These are phyloP conservation scores for Pisolithus thermaeus DNA, from an alignment of 1,284 basidiomycete species.

Conservation along the genomic window DNA sequence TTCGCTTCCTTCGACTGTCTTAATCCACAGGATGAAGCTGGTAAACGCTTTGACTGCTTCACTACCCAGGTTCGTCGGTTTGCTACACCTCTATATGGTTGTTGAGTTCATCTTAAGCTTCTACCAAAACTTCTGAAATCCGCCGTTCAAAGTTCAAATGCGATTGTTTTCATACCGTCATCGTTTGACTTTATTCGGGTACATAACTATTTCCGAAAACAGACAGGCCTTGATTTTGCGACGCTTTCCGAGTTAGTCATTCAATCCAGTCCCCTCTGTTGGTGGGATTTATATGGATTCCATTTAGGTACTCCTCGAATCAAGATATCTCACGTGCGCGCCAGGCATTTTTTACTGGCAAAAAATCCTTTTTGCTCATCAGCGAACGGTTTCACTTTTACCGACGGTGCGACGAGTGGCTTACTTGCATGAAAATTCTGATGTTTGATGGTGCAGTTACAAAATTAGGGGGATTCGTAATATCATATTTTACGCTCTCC, in stretches of 20 bases:
- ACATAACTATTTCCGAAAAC: constrained; percentile 79
- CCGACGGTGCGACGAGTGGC: constrained; percentile 51
- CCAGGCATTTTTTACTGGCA: constrained; percentile 88
- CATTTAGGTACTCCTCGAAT: constrained; percentile 81
- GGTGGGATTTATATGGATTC: not conserved
- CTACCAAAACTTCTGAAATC: constrained; percentile 82
- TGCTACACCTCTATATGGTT: not conserved
- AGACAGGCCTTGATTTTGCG: constrained; percentile 64
- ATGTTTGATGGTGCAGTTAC: constrained; percentile 49
- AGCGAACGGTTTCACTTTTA: constrained; percentile 99
- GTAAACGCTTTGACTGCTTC: constrained; percentile 84
- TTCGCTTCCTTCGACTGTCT: constrained; percentile 73
- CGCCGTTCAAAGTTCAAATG: constrained; percentile 86
- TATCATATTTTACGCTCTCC: constrained; percentile 88
- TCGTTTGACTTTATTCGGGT: constrained; percentile 97
- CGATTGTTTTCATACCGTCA: constrained; percentile 86
- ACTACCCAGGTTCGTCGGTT: constrained; percentile 62
- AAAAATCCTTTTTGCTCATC: constrained; percentile 82
- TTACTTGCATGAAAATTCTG: not conserved
- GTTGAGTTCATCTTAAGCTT: constrained; percentile 40
- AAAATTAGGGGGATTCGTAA: constrained; percentile 90
- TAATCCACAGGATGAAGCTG: constrained; percentile 75
- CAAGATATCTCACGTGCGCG: constrained; percentile 91
- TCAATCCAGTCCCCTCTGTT: constrained; percentile 1
- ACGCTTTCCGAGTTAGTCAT: constrained; percentile 80